Evolutionary conservation across 345 rosid species (phyloP), one percentile per base, ranked within the genome.

Genomic region (Boechera stricta): DNA sequence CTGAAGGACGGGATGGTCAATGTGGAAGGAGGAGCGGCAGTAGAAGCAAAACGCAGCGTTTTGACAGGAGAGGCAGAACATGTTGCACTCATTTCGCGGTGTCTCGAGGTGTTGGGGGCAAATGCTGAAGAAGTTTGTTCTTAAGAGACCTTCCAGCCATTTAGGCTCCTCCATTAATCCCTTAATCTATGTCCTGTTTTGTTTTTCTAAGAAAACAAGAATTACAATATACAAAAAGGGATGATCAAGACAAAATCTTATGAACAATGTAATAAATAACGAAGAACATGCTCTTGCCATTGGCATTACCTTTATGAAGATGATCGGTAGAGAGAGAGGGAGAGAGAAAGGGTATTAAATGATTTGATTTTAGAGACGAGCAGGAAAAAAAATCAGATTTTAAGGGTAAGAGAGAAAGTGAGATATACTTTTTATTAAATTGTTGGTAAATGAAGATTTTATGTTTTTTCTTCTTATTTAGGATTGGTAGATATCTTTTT

Each of bases 1-100:
- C 92, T 93, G 98, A 61, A 93, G 84, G 33, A 89, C 94, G 35
- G 79, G 88, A 69, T 93, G 98, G 67, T 90, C 93, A 48, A 83
- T 84, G 84, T 93, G 98, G 69, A 70, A 80, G 8, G 92, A 85
- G 21, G 98, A 88, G 21, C 94, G 93, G 81, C 98, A 93, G 61
- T 89, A 91, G 80, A 87, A 86, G 80, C 96, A 93, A 76, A 91
- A 91, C 45, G 94, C 86, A 7, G 75, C 81, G 52, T 78, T 85
- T 28, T 66, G 79, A 51, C 98, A 94, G 44, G 87, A 96, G 45
- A 94, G 74, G 64, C 98, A 94, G 81, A 82, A 94, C 97, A 94
- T 87, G 75, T 94, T 94, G 73, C 93, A 88, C 84, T 94, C 97
- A 47, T 91, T 88, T 52, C 90, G 71, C 0, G 96, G 83, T 24